Evolutionary conservation across 352 stramenopile species (phyloP).

Genomic region (Globisporangium iwayamae): DNA sequence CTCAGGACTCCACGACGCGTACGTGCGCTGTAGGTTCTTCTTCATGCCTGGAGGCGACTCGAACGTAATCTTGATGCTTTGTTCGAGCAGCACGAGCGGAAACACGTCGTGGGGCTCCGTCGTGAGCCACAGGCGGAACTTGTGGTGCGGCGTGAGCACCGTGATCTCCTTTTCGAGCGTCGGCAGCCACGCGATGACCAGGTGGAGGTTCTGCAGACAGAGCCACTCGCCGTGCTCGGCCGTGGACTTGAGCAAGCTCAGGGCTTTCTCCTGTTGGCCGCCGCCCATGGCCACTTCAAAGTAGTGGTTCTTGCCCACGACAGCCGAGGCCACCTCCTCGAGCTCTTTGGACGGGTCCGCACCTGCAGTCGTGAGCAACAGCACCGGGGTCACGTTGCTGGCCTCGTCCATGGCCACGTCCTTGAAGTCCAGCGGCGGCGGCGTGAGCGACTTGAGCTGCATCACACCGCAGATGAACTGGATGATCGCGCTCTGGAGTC

Average conservation of each 20-base stretch:
- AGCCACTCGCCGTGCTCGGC: constrained; percentile 90
- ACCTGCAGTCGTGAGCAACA: constrained; percentile 92
- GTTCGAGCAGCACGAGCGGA: constrained; percentile 88
- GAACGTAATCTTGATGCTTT: constrained; percentile 94
- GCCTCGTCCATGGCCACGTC: constrained; percentile 62
- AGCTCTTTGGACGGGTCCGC: constrained; percentile 93
- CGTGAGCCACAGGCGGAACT: constrained; percentile 95
- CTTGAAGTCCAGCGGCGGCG: constrained; percentile 77
- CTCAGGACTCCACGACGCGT: constrained; percentile 78
- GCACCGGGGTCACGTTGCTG: constrained; percentile 73
- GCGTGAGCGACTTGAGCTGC: constrained; percentile 84
- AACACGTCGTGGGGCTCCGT: constrained; percentile 91
- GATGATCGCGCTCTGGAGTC: constrained; percentile 87
- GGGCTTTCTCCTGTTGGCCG: constrained; percentile 90
- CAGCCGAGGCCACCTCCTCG: constrained; percentile 83
- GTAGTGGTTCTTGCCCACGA: constrained; percentile 89
- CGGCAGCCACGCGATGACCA: constrained; percentile 93
- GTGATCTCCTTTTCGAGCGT: constrained; percentile 90
- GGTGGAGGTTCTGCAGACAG: constrained; percentile 95
- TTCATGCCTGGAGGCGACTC: constrained; percentile 94
- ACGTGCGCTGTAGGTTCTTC: constrained; percentile 94
- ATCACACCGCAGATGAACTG: constrained; percentile 89
- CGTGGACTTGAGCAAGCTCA: constrained; percentile 75
- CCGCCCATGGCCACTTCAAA: constrained; percentile 94
- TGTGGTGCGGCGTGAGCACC: constrained; percentile 55